Evolutionary conservation across 768 basidiomycete species (phyloP).

Genomic region (Sporobolomyces phaffii): DNA sequence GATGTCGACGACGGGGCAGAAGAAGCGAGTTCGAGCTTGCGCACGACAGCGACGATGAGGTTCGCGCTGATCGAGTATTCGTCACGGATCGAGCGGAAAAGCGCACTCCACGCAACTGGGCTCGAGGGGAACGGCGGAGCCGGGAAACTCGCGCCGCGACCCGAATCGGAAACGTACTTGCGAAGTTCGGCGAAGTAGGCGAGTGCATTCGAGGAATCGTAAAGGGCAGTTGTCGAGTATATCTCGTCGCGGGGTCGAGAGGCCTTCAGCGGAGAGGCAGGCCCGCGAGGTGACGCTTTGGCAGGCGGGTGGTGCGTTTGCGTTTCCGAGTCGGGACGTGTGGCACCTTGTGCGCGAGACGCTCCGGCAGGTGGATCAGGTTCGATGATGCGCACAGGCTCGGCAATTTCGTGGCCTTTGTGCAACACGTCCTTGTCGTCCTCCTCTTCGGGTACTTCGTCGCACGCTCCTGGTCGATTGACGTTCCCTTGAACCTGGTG

Average conservation of each 20-base stretch:
- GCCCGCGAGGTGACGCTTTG: too few species aligned
- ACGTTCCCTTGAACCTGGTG: too few species aligned
- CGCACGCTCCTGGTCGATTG: too few species aligned
- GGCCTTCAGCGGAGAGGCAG: too few species aligned
- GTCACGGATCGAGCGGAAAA: slow-evolving; percentile 12
- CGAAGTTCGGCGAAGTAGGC: slow-evolving; percentile 15
- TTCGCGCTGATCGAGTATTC: neutral
- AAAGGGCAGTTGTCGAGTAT: slow-evolving; percentile 41
- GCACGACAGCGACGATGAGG: slow-evolving; percentile 1
- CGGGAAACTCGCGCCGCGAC: slow-evolving; percentile 11
- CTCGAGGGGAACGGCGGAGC: slow-evolving; percentile 13
- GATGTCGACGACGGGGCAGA: neutral
- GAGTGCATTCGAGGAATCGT: neutral
- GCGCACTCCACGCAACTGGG: slow-evolving; percentile 6
- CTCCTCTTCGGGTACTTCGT: too few species aligned
- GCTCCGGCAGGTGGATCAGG: too few species aligned
- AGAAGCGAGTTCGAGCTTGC: neutral
- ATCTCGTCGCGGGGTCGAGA: slow-evolving; percentile 40
- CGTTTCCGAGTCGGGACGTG: too few species aligned
- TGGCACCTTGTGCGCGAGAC: too few species aligned
- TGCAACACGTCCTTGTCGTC: too few species aligned
- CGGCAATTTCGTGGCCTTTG: neutral
- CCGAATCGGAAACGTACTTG: neutral
- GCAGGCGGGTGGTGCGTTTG: neutral
- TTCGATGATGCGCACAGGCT: too few species aligned